These are phyloP conservation scores for Tetradesmus lagerheimii DNA, from an alignment of 139 green algal genomes.

Conservation along the genomic window DNA sequence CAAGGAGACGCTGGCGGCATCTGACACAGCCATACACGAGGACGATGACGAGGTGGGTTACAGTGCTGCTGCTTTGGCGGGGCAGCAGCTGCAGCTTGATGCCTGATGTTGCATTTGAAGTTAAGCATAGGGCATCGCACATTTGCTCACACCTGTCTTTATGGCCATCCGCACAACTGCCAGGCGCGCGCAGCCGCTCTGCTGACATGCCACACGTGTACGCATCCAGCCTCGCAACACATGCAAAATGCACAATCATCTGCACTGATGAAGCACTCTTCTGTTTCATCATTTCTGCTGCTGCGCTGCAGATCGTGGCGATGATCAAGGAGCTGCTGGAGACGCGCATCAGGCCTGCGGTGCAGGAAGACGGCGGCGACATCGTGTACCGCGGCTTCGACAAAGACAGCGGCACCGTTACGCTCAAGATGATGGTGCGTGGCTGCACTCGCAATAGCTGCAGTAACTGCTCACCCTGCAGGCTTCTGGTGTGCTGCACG, in stretches of 20 bases:
- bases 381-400: conserved; percentile 95
- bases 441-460: background rate
- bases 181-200: too few species aligned
- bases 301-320: conserved; percentile 81
- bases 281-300: too few species aligned
- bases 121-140: too few species aligned
- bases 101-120: too few species aligned
- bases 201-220: too few species aligned
- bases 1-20: conserved; percentile 44
- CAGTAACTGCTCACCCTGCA: background rate
- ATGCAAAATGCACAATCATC: too few species aligned
- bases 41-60: conserved; percentile 83
- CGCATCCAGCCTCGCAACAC: too few species aligned
- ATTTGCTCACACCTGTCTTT: too few species aligned
- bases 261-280: too few species aligned
- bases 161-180: too few species aligned
- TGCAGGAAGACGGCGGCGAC: conserved; percentile 97
- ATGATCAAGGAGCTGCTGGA: conserved; percentile 99
- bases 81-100: too few species aligned
- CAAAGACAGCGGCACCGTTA: conserved; percentile 87
- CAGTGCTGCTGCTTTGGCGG: background rate
- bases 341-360: conserved; percentile 96
- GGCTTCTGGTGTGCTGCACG: background rate
- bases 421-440: conserved; percentile 91
- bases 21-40: conserved; percentile 75